Conservation (phyloP, 1,139 yeast species). For the Suhomyces bribrorum region DNA sequence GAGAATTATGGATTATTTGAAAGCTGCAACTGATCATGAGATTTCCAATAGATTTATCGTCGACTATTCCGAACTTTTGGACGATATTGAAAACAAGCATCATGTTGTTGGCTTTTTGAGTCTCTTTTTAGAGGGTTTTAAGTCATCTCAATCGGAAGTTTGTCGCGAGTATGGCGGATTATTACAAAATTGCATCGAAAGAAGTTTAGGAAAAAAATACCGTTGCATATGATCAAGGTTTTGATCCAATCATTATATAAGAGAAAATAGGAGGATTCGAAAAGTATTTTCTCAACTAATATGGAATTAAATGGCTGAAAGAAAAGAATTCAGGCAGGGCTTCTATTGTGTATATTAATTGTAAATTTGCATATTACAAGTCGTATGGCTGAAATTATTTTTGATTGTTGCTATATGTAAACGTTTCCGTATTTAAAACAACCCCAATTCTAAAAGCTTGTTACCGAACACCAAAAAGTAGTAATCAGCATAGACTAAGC, state of each 20-base stretch:
- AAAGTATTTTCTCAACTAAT: no score
- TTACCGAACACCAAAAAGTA: conserved; percentile 27
- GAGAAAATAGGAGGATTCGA: no score
- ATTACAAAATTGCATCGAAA: conserved; percentile 54
- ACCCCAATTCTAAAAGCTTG: conserved; percentile 21
- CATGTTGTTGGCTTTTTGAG: conserved; percentile 55
- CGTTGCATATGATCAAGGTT: no score
- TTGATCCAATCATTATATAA: no score
- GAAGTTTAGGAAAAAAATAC: conserved; percentile 49
- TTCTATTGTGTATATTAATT: no score
- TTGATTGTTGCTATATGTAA: background rate
- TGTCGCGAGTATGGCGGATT: conserved; percentile 57
- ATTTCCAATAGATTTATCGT: conserved; percentile 4
- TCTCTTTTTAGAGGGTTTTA: conserved; percentile 26
- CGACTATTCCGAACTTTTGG: conserved; percentile 4
- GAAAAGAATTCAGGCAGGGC: no score
- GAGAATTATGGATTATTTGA: conserved; percentile 32
- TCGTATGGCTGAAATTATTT: background rate
- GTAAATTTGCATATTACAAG: no score
- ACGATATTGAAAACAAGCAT: conserved; percentile 35
- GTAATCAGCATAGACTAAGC: conserved; percentile 29
- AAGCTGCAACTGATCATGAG: background rate
- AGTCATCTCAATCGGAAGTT: conserved; percentile 54
- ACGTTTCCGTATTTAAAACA: background rate
- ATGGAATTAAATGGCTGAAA: no score